These are phyloP conservation scores for Sphenostylis stenocarpa DNA, from an alignment of 306 rosid genomes.

Conservation along the genomic window DNA sequence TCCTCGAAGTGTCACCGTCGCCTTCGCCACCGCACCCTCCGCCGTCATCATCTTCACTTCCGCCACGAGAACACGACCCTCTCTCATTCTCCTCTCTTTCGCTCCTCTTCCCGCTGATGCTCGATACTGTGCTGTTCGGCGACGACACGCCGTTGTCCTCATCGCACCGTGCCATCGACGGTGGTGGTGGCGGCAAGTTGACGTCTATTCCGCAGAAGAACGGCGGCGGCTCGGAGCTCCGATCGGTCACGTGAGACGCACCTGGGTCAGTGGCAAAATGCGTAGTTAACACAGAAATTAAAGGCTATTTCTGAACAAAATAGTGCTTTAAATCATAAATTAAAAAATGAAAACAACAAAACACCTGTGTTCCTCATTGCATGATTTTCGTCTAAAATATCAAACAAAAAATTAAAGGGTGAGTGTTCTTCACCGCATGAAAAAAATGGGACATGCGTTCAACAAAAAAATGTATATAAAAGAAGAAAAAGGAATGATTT, in stretches of 20 bases:
- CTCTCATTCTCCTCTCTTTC: slow-evolving; percentile 74
- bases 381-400: slow-evolving; percentile 15
- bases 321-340: neutral
- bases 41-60: slow-evolving; percentile 60
- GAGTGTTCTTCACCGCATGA: neutral
- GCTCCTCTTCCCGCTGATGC: slow-evolving; percentile 77
- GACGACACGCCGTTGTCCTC: slow-evolving; percentile 81
- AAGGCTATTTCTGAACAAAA: neutral
- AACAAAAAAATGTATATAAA: neutral
- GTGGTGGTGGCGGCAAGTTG: slow-evolving; percentile 54
- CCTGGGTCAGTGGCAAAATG: slow-evolving; percentile 12
- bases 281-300: neutral
- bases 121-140: slow-evolving; percentile 88
- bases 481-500: neutral
- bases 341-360: neutral
- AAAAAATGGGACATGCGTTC: neutral
- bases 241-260: slow-evolving; percentile 40
- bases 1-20: slow-evolving; percentile 59
- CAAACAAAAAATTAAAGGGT: neutral
- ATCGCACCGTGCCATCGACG: slow-evolving; percentile 43
- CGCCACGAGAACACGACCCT: slow-evolving; percentile 62
- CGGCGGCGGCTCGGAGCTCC: slow-evolving; percentile 54
- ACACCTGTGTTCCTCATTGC: neutral
- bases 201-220: slow-evolving; percentile 59
- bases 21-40: slow-evolving; percentile 54